Percentiles rank a stretch among this genome's conserved stretches.
These are phyloP conservation scores for Ceratocystis variospora DNA, from an alignment of 2,329 filamentous ascomycete genomes.

Conservation along the genomic window DNA sequence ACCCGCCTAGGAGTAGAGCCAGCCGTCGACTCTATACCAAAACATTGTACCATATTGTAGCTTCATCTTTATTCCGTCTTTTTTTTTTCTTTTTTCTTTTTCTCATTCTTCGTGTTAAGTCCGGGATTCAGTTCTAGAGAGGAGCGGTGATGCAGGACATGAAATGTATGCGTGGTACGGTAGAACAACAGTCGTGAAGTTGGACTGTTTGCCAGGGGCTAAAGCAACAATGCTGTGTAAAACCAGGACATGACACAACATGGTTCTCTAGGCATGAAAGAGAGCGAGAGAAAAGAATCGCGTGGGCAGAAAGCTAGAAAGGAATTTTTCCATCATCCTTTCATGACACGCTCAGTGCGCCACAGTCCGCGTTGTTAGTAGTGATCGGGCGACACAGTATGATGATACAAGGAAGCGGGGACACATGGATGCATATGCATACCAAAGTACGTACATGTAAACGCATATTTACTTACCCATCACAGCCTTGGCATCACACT, in stretches of 20 bases:
- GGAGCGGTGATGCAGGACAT: background rate
- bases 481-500: background rate
- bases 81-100: background rate
- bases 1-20: background rate
- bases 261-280: too few relatives aligned
- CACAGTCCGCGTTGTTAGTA: too few relatives aligned
- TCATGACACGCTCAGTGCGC: too few relatives aligned
- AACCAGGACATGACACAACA: too few relatives aligned
- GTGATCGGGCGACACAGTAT: too few relatives aligned
- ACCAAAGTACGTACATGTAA: background rate
- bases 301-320: too few relatives aligned
- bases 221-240: background rate
- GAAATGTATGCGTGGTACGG: background rate
- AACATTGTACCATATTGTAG: slow-evolving; percentile 17
- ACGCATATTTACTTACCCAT: background rate
- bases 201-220: too few relatives aligned
- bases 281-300: too few relatives aligned
- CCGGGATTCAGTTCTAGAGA: background rate
- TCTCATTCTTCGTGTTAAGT: background rate
- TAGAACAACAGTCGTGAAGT: background rate
- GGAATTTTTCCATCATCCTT: too few relatives aligned
- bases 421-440: background rate
- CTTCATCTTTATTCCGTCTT: background rate
- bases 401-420: background rate
- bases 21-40: background rate